Percentiles rank a stretch among this genome's conserved stretches.
These are phyloP conservation scores for Colletotrichum theobromicola DNA, from an alignment of 2,329 filamentous ascomycete species.

Conservation along the genomic window DNA sequence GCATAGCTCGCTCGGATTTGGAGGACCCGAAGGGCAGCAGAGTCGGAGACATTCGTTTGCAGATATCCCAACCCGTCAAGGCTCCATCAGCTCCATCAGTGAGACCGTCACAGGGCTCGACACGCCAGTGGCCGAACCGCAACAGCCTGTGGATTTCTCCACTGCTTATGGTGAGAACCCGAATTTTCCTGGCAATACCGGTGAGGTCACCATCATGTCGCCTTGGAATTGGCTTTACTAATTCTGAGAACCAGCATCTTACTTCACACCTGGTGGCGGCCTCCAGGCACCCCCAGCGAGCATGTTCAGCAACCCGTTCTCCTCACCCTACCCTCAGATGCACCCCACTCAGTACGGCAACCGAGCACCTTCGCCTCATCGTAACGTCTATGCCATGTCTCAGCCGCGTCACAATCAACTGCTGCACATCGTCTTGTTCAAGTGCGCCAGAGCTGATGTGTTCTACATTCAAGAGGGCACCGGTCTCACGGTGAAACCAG, in stretches of 20 bases:
- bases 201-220: conserved; percentile 35
- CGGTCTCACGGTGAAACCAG: conserved; percentile 85
- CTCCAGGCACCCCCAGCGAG: conserved; percentile 38
- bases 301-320: conserved; percentile 47
- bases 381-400: conserved; percentile 64
- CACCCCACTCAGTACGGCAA: conserved; percentile 49
- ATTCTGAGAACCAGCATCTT: conserved; percentile 37
- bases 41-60: conserved; percentile 84
- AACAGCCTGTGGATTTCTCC: conserved; percentile 47
- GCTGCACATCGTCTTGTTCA: conserved; percentile 93
- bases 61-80: conserved; percentile 68
- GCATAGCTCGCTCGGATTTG: conserved; percentile 74
- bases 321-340: conserved; percentile 48
- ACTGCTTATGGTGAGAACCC: conserved; percentile 43
- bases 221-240: conserved; percentile 20
- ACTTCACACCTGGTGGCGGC: conserved; percentile 38
- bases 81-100: conserved; percentile 65
- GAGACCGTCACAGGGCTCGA: conserved; percentile 57
- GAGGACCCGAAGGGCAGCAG: conserved; percentile 68
- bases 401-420: conserved; percentile 71
- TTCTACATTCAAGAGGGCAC: conserved; percentile 98
- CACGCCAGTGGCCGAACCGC: conserved; percentile 45
- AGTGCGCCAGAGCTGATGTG: conserved; percentile 92
- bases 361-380: conserved; percentile 65
- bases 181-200: conserved; percentile 41